Evolutionary conservation across 768 basidiomycete species (phyloP).

Genomic region (Podaxis rugospora): DNA sequence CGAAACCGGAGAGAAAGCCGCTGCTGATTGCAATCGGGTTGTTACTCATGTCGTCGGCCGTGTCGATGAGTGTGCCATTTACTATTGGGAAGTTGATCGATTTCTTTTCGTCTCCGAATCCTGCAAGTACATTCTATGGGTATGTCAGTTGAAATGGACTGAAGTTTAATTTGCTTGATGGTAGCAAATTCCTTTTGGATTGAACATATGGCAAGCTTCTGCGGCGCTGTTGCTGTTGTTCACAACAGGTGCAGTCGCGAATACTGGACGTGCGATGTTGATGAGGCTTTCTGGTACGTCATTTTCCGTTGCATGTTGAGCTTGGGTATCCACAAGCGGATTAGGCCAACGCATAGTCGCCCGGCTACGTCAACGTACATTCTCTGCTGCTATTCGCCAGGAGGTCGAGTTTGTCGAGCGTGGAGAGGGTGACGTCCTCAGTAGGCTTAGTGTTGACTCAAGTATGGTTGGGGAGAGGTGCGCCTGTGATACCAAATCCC

Average conservation of each 20-base stretch:
- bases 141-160: background rate
- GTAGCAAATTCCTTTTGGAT: constrained; percentile 74
- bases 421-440: constrained; percentile 91
- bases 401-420: constrained; percentile 92
- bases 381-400: constrained; percentile 77
- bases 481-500: constrained; percentile 7
- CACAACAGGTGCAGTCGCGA: constrained; percentile 82
- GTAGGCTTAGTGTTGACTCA: constrained; percentile 86
- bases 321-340: background rate
- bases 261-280: constrained; percentile 75
- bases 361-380: constrained; percentile 76
- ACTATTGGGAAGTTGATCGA: constrained; percentile 94
- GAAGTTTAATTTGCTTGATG: constrained; percentile 2
- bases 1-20: constrained; percentile 77
- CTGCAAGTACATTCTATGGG: constrained; percentile 43
- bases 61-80: constrained; percentile 90
- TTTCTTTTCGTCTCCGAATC: constrained; percentile 72
- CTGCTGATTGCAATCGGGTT: constrained; percentile 73
- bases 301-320: background rate
- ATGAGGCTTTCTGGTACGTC: constrained; percentile 79
- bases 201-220: constrained; percentile 80
- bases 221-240: constrained; percentile 69
- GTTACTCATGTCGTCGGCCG: constrained; percentile 80
- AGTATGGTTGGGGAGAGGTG: constrained; percentile 93
- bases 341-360: constrained; percentile 88